Conservation (phyloP, 2,329 filamentous ascomycete species). For the Fusarium sp. region DNA sequence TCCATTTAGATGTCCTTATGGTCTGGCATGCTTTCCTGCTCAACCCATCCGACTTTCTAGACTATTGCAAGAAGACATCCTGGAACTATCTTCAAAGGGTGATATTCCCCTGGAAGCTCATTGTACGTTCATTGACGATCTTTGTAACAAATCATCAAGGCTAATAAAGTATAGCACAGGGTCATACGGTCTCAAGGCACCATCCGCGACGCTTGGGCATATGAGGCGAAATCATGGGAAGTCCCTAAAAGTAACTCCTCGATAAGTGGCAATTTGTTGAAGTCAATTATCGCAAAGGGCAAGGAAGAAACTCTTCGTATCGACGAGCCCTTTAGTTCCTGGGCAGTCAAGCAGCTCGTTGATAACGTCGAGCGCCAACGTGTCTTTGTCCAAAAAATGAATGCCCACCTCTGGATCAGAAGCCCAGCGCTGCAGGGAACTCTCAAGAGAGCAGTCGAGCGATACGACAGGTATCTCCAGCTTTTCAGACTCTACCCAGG, state of each 20-base stretch:
- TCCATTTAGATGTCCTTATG: slow-evolving; percentile 34
- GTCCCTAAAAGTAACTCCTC: slow-evolving; percentile 1
- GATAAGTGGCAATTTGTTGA: slow-evolving; percentile 11
- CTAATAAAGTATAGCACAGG: slow-evolving; percentile 30
- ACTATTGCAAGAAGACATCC: slow-evolving; percentile 12
- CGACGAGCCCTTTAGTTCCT: neutral
- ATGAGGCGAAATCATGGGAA: slow-evolving; percentile 4
- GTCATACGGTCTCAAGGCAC: slow-evolving; percentile 33
- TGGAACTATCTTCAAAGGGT: slow-evolving; percentile 17
- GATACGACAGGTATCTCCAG: slow-evolving; percentile 56
- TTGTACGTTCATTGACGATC: slow-evolving; percentile 7
- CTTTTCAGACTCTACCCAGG: slow-evolving; percentile 55
- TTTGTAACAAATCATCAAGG: no score
- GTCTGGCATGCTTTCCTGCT: slow-evolving; percentile 42
- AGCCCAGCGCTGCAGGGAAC: slow-evolving; percentile 54
- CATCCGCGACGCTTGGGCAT: slow-evolving; percentile 27
- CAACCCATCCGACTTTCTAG: slow-evolving; percentile 31
- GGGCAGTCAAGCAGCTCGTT: slow-evolving; percentile 10
- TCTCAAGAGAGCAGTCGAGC: slow-evolving; percentile 51
- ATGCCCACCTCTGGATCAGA: slow-evolving; percentile 54
- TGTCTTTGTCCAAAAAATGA: slow-evolving; percentile 57
- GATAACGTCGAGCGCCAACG: slow-evolving; percentile 51
- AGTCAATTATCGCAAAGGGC: slow-evolving; percentile 17
- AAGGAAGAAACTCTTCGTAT: neutral
- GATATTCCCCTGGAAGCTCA: slow-evolving; percentile 35